Percentiles rank a stretch among this genome's conserved stretches.
Conservation (phyloP, 257 asterid genomes). For the Nemophila menziesii region DNA sequence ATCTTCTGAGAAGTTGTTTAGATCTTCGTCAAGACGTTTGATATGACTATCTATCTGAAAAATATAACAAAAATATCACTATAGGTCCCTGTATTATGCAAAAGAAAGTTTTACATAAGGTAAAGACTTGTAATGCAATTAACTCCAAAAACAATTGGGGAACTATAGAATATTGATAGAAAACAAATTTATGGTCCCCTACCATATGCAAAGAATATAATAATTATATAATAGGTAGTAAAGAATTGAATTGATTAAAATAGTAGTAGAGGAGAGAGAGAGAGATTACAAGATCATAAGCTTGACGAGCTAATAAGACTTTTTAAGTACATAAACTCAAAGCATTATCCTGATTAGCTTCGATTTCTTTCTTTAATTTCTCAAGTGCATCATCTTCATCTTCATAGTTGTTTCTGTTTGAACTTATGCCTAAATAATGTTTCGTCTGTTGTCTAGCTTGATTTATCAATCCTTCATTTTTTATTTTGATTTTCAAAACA, state of each 20-base stretch:
- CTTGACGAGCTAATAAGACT: slow-evolving; percentile 89
- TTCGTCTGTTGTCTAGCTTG: slow-evolving; percentile 89
- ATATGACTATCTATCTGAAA: slow-evolving; percentile 95
- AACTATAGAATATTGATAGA: too few relatives aligned
- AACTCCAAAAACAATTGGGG: too few relatives aligned
- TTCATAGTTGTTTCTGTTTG: slow-evolving; percentile 46
- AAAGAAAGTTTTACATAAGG: too few relatives aligned
- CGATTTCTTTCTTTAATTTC: slow-evolving; percentile 66
- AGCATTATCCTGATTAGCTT: slow-evolving; percentile 73
- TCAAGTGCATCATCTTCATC: slow-evolving; percentile 57
- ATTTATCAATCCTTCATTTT: slow-evolving; percentile 50
- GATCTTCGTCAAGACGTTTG: slow-evolving; percentile 90
- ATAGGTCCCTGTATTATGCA: too few relatives aligned
- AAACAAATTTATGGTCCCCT: too few relatives aligned
- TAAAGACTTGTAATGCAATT: too few relatives aligned
- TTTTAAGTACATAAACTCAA: slow-evolving; percentile 91
- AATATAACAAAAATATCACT: too few relatives aligned
- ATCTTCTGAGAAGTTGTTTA: slow-evolving; percentile 84
- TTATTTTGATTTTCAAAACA: background rate
- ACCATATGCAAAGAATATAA: background rate
- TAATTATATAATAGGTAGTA: background rate
- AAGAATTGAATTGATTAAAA: background rate
- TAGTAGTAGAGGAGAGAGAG: background rate
- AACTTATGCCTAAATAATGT: slow-evolving; percentile 60
- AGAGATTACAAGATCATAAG: slow-evolving; percentile 65